Base-by-base conservation (phyloP, 1,284 basidiomycete genomes). In the Limonomyces culmigenus region DNA sequence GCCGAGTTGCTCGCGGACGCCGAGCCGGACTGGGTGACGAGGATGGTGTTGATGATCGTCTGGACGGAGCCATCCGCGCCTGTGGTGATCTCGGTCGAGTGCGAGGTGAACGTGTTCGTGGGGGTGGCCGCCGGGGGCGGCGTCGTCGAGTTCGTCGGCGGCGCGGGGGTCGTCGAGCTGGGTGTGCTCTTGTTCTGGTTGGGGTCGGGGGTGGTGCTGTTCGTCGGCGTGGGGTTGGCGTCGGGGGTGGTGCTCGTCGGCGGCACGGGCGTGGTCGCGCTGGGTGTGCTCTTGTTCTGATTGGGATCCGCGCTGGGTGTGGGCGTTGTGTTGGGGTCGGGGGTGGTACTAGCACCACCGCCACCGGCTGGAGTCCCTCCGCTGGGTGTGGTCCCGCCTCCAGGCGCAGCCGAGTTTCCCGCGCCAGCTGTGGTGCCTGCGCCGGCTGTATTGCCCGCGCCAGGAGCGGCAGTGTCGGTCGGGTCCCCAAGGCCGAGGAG, bases 51-150 rank as follows among this genome's bases (percentile, higher is more conserved):
- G 10, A 51, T 43, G 15, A 41, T 37, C 3, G 43, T 39, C 19
- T 49, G 40, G 29, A 50, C 54, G 29, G 43, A 43, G 1, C 42
- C 34, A 19, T 48, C 38, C 10, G 30, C 16, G n/a, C 23, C 8
- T 17, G 30, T 32, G 16, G 6, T 17, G 30, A 32, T 10, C 8
- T 25, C 36, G 17, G 27, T 14, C 5, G 36, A 16, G 5, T 23
- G 8, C 20, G 33, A 18, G 14, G 36, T 19, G 3, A 18, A 20
- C 6, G 36, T 19, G 18, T 3, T 32, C 29, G 36, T 18, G 14
- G 29, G 30, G 4, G 35, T 19, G 6, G 35, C 11, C 3, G n/a
- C n/a, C 14, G 41, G 38, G 12, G 44, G 32, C 3, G 48, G 45
- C 6, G 49, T 39, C 4, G 54, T 39, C 6, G 46, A 37, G 15